Conservation (phyloP, 2,329 filamentous ascomycete genomes). For the Chaetomium globosum region DNA sequence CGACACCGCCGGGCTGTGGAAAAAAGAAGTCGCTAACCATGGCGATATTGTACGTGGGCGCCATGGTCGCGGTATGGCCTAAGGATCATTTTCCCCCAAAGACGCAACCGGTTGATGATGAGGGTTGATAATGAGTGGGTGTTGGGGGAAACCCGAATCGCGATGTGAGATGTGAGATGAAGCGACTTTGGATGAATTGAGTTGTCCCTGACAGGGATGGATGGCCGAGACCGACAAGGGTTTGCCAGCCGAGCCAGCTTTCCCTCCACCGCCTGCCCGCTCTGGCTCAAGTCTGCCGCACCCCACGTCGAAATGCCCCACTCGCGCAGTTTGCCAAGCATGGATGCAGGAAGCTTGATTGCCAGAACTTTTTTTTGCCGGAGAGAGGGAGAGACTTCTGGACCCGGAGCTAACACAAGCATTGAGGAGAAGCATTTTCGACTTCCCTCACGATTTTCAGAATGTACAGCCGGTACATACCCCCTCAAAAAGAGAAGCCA, state of each 20-base stretch:
- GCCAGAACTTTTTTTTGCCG: constrained; percentile 10
- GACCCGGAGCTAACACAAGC: no score
- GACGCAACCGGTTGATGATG: background rate
- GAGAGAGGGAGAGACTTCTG: background rate
- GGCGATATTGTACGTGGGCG: constrained; percentile 67
- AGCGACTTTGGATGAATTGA: background rate
- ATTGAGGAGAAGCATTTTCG: background rate
- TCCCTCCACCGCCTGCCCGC: constrained; percentile 13
- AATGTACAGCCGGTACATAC: constrained; percentile 37
- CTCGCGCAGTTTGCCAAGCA: constrained; percentile 10
- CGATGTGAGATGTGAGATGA: constrained; percentile 12
- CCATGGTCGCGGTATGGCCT: constrained; percentile 41
- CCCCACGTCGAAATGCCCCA: constrained; percentile 10
- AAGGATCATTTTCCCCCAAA: constrained; percentile 24
- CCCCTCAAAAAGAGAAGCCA: constrained; percentile 29
- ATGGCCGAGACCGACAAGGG: background rate
- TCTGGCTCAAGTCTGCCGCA: background rate
- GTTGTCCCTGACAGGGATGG: constrained; percentile 10
- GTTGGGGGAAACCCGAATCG: background rate
- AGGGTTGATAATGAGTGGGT: background rate
- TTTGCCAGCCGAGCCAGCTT: no score
- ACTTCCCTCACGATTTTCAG: background rate
- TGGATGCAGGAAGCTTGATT: constrained; percentile 18
- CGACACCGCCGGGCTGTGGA: constrained; percentile 91
- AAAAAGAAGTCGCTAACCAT: constrained; percentile 99